Base-by-base conservation (phyloP, 208 protist species). In the Leishmania major region DNA sequence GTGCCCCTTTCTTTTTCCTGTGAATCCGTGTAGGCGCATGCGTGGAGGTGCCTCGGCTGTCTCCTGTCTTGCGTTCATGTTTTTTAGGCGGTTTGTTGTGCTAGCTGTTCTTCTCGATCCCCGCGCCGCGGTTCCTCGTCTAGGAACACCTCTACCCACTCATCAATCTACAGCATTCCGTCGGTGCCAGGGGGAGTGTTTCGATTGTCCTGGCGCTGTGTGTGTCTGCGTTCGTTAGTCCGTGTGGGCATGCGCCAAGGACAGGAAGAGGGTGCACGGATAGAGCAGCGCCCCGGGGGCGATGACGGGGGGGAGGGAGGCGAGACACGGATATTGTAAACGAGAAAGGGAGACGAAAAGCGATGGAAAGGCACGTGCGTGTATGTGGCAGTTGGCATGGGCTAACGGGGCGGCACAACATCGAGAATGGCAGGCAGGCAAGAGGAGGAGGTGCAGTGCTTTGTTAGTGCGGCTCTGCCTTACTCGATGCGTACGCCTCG, bases 51-150 rank as follows among this genome's bases (percentile, higher is more conserved):
- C 59, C 59, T 28, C 11, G 28, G n/a, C 22, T 35, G 59, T 64
- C 10, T 17, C 59, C 59, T 64, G 15, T 64, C 28, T 15, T 64
- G 28, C 0, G 28, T 64, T 64, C 28, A 35, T 64, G 59, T 4
- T 15, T 28, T 35, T 28, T 40, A 64, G 28, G 59, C 19, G 28
- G 35, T 64, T 3, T 45, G 15, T 67, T 13, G 0, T 64, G 28
- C 31, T 13, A 28, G 59, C 47, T 78, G 59, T 57, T 78, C 66
- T 78, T 78, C 49, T 28, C 10, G 84, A 66, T 51, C 31, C n/a
- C 72, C 25, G 43, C 47, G 13, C 43, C 6, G n/a, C 45, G 28
- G 49, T 37, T 75, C 22, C 49, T 75, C 1, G 25, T 59, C 28
- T 37, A 51, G 6, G 7, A 37, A 6, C 28, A 22, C 72, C 11